Evolutionary conservation across 257 asterid genomes (phyloP).

Genomic region (Scutellaria baicalensis): DNA sequence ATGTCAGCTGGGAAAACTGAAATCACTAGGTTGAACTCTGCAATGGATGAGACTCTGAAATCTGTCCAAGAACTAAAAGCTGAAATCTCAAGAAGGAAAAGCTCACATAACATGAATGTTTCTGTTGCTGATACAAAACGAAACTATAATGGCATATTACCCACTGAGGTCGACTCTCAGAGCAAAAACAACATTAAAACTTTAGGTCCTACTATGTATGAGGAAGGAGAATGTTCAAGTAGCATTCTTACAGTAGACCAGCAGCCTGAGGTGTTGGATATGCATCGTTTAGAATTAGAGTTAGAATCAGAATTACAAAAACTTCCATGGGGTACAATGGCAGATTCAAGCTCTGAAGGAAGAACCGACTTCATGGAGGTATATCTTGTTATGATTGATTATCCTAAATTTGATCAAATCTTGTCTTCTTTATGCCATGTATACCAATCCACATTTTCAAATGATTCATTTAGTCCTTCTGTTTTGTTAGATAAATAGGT

Average conservation of each 20-base stretch:
- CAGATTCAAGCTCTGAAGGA: constrained; percentile 20
- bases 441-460: background rate
- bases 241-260: constrained; percentile 3
- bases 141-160: background rate
- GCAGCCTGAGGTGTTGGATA: constrained; percentile 23
- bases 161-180: background rate
- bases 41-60: constrained; percentile 58
- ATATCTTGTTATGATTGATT: background rate
- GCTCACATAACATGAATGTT: constrained; percentile 11
- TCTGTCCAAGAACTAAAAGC: constrained; percentile 55
- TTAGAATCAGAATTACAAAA: constrained; percentile 25
- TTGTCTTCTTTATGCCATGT: background rate
- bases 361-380: constrained; percentile 12
- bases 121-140: constrained; percentile 16
- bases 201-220: background rate
- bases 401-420: background rate
- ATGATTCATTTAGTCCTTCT: background rate
- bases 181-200: constrained; percentile 10
- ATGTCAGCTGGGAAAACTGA: constrained; percentile 69
- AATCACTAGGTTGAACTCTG: constrained; percentile 38
- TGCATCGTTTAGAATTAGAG: constrained; percentile 25
- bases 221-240: background rate
- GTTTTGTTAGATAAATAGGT: background rate
- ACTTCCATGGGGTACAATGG: constrained; percentile 19
- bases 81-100: constrained; percentile 41